Conservation (phyloP, 2,329 filamentous ascomycete species). For the Knoxdaviesia proteae region DNA sequence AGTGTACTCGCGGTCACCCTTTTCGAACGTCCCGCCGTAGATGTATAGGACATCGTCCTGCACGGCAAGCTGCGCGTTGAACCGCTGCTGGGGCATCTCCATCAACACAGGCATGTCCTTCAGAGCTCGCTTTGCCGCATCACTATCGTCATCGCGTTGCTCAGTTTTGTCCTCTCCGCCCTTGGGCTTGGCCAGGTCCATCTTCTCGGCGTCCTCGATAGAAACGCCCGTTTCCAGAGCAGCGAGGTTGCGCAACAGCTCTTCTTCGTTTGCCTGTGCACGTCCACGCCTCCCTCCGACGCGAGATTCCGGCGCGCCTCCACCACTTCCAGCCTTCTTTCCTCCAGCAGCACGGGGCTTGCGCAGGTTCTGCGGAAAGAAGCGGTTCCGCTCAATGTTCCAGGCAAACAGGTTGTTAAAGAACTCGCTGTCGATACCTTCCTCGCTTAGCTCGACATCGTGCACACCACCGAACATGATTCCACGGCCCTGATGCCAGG, state of each 20-base stretch:
- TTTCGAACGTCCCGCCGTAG: conserved; percentile 88
- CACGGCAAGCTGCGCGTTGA: conserved; percentile 78
- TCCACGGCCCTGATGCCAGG: conserved; percentile 78
- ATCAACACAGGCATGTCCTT: conserved; percentile 46
- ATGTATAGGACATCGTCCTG: conserved; percentile 87
- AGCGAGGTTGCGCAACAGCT: conserved; percentile 68
- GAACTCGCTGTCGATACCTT: conserved; percentile 93
- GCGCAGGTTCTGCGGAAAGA: conserved; percentile 64
- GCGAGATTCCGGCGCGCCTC: conserved; percentile 22
- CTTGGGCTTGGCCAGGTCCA: conserved; percentile 21
- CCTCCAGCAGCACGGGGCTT: conserved; percentile 40
- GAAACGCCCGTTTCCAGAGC: conserved; percentile 59
- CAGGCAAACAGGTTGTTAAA: conserved; percentile 83
- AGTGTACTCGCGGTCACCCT: conserved; percentile 83
- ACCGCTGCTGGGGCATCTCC: conserved; percentile 75
- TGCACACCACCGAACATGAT: conserved; percentile 91
- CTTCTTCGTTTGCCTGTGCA: conserved; percentile 78
- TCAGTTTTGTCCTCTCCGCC: conserved; percentile 10
- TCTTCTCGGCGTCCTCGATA: conserved; percentile 28
- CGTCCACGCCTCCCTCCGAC: conserved; percentile 40
- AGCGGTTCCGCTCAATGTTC: conserved; percentile 89
- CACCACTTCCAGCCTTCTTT: conserved; percentile 27
- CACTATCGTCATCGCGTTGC: conserved; percentile 24
- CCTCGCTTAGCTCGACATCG: conserved; percentile 76
- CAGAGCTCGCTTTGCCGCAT: conserved; percentile 30